Conservation (phyloP, 2,329 filamentous ascomycete species). For the Talaromyces sp. region DNA sequence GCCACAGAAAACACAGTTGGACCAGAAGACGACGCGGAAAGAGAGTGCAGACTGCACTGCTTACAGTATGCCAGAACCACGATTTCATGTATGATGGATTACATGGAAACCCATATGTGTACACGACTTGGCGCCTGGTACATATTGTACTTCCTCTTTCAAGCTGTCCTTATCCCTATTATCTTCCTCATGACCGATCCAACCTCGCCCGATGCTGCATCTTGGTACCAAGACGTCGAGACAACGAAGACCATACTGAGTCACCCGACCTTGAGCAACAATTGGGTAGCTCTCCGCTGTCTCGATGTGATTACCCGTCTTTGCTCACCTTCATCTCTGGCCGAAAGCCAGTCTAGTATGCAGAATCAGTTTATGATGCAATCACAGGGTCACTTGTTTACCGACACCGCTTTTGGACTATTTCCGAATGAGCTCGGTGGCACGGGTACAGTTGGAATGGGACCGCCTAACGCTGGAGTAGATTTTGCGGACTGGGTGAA, state of each 20-base stretch:
- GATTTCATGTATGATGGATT: slow-evolving; percentile 40
- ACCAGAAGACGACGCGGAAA: slow-evolving; percentile 33
- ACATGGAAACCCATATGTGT: slow-evolving; percentile 36
- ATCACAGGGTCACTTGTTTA: slow-evolving; percentile 35
- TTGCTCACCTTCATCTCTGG: slow-evolving; percentile 27
- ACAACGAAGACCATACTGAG: slow-evolving; percentile 37
- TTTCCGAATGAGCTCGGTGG: slow-evolving; percentile 25
- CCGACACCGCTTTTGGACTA: slow-evolving; percentile 32
- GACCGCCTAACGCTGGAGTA: slow-evolving; percentile 22
- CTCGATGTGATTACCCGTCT: slow-evolving; percentile 37
- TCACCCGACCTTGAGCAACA: slow-evolving; percentile 35
- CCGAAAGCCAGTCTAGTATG: slow-evolving; percentile 15
- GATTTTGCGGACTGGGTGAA: slow-evolving; percentile 40
- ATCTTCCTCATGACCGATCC: slow-evolving; percentile 42
- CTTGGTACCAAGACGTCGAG: slow-evolving; percentile 38
- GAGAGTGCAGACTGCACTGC: slow-evolving; percentile 36
- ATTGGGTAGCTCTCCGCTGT: slow-evolving; percentile 37
- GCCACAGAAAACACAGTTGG: slow-evolving; percentile 24
- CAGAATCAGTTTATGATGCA: slow-evolving; percentile 30
- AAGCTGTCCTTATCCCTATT: slow-evolving; percentile 41
- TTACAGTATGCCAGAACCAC: slow-evolving; percentile 38
- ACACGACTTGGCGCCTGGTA: slow-evolving; percentile 42
- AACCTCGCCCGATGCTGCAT: slow-evolving; percentile 30
- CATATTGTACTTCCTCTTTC: slow-evolving; percentile 44
- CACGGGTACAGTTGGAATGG: slow-evolving; percentile 21